Conservation (phyloP, 495 filamentous ascomycete genomes). For the Friedmanniomyces simplex region DNA sequence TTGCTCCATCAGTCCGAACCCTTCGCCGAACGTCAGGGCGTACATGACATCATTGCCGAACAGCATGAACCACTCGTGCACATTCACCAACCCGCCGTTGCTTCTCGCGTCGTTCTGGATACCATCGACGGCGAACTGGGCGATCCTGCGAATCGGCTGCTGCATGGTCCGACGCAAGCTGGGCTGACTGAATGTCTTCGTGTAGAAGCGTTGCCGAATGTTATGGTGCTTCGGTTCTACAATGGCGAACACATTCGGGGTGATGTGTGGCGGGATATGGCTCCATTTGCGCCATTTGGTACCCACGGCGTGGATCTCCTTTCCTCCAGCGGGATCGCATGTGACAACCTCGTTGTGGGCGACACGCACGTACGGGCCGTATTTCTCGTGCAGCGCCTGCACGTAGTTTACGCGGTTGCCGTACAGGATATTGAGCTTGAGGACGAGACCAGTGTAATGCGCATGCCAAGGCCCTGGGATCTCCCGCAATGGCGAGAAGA, state of each 20-base stretch:
- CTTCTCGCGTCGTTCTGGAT: constrained; percentile 4
- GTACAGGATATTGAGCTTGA: constrained; percentile 12
- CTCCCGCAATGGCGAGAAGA: constrained; percentile 8
- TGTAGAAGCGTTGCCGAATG: constrained; percentile 9
- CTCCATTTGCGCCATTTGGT: constrained; percentile 11
- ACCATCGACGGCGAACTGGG: constrained; percentile 6
- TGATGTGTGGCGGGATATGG: neutral
- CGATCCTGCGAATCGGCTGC: constrained; percentile 1
- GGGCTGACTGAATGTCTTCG: constrained; percentile 11
- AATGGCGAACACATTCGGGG: constrained; percentile 14
- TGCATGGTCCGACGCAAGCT: constrained; percentile 18
- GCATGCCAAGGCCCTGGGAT: constrained; percentile 18
- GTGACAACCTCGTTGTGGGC: constrained; percentile 57
- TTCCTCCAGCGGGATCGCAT: constrained; percentile 24
- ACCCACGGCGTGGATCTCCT: constrained; percentile 13
- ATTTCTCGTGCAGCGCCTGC: constrained; percentile 45
- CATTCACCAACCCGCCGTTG: constrained; percentile 28
- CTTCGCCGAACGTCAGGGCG: constrained; percentile 47
- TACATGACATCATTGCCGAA: constrained; percentile 43
- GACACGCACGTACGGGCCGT: constrained; percentile 51
- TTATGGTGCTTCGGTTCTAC: constrained; percentile 7
- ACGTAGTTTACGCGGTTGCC: constrained; percentile 30
- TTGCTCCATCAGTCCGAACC: constrained; percentile 42
- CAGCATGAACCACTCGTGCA: constrained; percentile 48
- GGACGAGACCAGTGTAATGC: constrained; percentile 9